Percentiles rank a stretch among this genome's conserved stretches.
These are phyloP conservation scores for Lactifluus piperatus DNA, from an alignment of 768 basidiomycete species.

Conservation along the genomic window DNA sequence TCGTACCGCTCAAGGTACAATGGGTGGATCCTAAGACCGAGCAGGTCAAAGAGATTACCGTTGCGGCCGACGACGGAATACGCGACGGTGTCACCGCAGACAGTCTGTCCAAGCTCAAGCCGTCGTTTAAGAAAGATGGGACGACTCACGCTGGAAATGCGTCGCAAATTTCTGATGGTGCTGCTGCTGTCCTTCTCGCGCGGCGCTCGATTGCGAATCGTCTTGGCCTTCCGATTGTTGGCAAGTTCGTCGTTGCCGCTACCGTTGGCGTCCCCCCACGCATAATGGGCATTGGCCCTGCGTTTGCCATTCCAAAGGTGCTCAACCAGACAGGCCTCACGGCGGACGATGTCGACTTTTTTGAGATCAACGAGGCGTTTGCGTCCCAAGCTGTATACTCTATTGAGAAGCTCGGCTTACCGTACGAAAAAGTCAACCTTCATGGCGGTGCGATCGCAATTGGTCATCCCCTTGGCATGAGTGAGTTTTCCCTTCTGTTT, in stretches of 20 bases:
- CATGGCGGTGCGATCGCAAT: constrained; percentile 86
- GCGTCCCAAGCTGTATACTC: constrained; percentile 75
- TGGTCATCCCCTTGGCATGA: constrained; percentile 83
- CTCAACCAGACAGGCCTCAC: constrained; percentile 59
- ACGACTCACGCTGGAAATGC: constrained; percentile 81
- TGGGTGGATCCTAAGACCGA: constrained; percentile 68
- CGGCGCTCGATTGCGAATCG: constrained; percentile 73
- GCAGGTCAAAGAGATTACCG: constrained; percentile 53
- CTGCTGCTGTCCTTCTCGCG: constrained; percentile 80
- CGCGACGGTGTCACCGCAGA: constrained; percentile 77
- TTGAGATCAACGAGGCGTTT: constrained; percentile 89
- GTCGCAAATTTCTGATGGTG: constrained; percentile 87
- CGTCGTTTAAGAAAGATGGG: constrained; percentile 73
- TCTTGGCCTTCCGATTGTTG: constrained; percentile 78
- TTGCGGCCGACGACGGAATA: constrained; percentile 80
- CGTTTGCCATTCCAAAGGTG: constrained; percentile 73
- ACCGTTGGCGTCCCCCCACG: constrained; percentile 77
- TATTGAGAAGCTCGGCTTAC: constrained; percentile 59
- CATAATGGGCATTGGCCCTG: constrained; percentile 90
- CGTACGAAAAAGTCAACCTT: constrained; percentile 73
- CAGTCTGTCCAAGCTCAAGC: constrained; percentile 71
- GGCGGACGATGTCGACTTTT: constrained; percentile 76
- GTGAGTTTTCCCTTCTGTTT: constrained; percentile 35
- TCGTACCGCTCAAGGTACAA: constrained; percentile 68
- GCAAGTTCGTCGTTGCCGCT: constrained; percentile 68